A percentile compares a stretch with the other conserved stretches of the same genome.
Conservation (phyloP, 2,329 filamentous ascomycete genomes). For the Chaetomium sp. region DNA sequence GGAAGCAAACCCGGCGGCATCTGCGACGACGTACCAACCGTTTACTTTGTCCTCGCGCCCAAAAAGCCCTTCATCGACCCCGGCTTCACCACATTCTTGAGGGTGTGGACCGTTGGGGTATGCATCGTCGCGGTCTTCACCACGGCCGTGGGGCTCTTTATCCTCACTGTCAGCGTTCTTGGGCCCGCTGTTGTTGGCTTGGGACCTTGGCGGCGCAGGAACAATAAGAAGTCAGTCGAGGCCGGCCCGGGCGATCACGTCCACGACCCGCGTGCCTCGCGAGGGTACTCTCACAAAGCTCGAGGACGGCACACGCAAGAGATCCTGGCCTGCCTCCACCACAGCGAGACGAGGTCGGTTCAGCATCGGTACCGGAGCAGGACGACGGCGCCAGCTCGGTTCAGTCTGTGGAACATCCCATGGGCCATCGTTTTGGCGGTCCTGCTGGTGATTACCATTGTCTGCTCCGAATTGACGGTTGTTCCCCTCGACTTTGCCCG, state of each 20-base stretch:
- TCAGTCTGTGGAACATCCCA: conserved; percentile 33
- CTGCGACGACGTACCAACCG: conserved; percentile 34
- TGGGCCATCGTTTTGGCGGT: conserved; percentile 33
- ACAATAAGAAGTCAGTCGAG: conserved; percentile 26
- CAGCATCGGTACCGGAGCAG: conserved; percentile 30
- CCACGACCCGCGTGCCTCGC: conserved; percentile 22
- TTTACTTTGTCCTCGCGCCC: conserved; percentile 35
- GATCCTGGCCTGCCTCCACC: conserved; percentile 32
- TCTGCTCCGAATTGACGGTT: conserved; percentile 33
- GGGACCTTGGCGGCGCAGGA: background rate
- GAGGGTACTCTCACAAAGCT: conserved; percentile 29
- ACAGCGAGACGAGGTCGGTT: conserved; percentile 27
- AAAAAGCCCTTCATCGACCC: conserved; percentile 34
- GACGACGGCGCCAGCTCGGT: conserved; percentile 28
- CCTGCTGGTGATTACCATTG: conserved; percentile 30
- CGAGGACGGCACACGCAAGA: conserved; percentile 32
- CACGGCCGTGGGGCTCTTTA: conserved; percentile 30
- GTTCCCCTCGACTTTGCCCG: conserved; percentile 33
- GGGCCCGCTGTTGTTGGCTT: conserved; percentile 28
- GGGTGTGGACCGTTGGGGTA: conserved; percentile 34
- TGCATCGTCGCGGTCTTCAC: conserved; percentile 34
- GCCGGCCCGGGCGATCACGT: conserved; percentile 11
- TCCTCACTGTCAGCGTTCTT: conserved; percentile 28
- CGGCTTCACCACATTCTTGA: conserved; percentile 31
- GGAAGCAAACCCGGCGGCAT: conserved; percentile 31